These are phyloP conservation scores for Venturia asperata DNA, from an alignment of 2,329 filamentous ascomycete species.

Conservation along the genomic window DNA sequence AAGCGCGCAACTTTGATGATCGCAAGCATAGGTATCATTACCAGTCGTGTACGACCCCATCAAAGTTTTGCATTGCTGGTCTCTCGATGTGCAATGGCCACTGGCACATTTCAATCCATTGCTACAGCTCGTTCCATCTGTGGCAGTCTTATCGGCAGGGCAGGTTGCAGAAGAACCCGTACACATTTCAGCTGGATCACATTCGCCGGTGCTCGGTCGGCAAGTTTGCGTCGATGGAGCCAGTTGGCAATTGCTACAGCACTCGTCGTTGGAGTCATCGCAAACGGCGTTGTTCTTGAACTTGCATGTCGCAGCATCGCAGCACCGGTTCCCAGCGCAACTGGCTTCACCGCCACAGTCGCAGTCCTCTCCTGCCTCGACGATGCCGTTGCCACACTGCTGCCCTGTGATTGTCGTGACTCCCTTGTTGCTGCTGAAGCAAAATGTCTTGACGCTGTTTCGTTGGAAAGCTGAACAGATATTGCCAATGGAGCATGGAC, in stretches of 20 bases:
- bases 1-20: slow-evolving; percentile 63
- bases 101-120: slow-evolving; percentile 70
- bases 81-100: slow-evolving; percentile 88
- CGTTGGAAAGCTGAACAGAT: slow-evolving; percentile 80
- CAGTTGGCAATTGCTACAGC: slow-evolving; percentile 67
- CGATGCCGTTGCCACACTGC: slow-evolving; percentile 94
- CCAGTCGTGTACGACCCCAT: slow-evolving; percentile 67
- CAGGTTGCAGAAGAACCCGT: slow-evolving; percentile 65
- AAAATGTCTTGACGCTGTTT: slow-evolving; percentile 67
- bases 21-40: slow-evolving; percentile 77
- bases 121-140: slow-evolving; percentile 68
- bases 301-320: slow-evolving; percentile 77
- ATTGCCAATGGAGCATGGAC: slow-evolving; percentile 83
- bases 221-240: slow-evolving; percentile 65
- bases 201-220: slow-evolving; percentile 68
- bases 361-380: slow-evolving; percentile 89
- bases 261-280: slow-evolving; percentile 78
- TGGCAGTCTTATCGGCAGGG: slow-evolving; percentile 61
- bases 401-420: slow-evolving; percentile 74
- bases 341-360: slow-evolving; percentile 75
- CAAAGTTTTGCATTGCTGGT: slow-evolving; percentile 79
- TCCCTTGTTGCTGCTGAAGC: slow-evolving; percentile 78
- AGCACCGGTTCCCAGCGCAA: slow-evolving; percentile 73
- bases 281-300: slow-evolving; percentile 72
- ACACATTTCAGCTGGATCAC: slow-evolving; percentile 81